These are phyloP conservation scores for Fraxinus baroniana DNA, from an alignment of 305 asterid genomes.

Conservation along the genomic window DNA sequence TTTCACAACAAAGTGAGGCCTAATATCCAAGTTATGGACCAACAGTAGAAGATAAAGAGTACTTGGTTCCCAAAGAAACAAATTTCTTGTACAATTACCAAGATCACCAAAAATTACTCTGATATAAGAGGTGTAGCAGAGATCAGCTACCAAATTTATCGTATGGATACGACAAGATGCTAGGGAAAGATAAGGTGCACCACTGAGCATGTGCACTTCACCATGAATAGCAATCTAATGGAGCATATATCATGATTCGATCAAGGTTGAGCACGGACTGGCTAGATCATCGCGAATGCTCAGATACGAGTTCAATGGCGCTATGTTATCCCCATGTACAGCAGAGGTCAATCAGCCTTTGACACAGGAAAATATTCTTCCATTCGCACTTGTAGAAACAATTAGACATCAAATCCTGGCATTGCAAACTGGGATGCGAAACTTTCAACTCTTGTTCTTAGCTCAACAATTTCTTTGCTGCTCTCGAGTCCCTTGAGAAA, in stretches of 20 bases:
- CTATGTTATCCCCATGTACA: not conserved
- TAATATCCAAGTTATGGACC: not conserved
- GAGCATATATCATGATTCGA: not conserved
- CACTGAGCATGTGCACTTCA: not conserved
- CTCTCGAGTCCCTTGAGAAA: slow-evolving; percentile 74
- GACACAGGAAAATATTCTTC: not conserved
- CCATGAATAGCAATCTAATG: not conserved
- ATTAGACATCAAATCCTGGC: slow-evolving; percentile 78
- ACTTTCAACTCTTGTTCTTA: slow-evolving; percentile 66
- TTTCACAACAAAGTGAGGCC: not conserved
- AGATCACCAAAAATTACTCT: slow-evolving; percentile 19
- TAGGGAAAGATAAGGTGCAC: not conserved
- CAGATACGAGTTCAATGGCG: not conserved
- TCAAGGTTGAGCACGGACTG: slow-evolving; percentile 1
- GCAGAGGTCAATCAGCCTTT: not conserved
- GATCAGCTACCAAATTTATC: not conserved
- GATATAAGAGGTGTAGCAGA: not conserved
- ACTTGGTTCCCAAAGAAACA: not conserved
- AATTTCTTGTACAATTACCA: slow-evolving; percentile 2
- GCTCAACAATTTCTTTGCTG: slow-evolving; percentile 76
- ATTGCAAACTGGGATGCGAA: slow-evolving; percentile 86
- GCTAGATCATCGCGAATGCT: not conserved
- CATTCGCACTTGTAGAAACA: not conserved
- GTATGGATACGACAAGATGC: not conserved
- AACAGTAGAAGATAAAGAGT: not conserved